Evolutionary conservation across 257 asterid genomes (phyloP).

Genomic region (Solanum paucissectum): DNA sequence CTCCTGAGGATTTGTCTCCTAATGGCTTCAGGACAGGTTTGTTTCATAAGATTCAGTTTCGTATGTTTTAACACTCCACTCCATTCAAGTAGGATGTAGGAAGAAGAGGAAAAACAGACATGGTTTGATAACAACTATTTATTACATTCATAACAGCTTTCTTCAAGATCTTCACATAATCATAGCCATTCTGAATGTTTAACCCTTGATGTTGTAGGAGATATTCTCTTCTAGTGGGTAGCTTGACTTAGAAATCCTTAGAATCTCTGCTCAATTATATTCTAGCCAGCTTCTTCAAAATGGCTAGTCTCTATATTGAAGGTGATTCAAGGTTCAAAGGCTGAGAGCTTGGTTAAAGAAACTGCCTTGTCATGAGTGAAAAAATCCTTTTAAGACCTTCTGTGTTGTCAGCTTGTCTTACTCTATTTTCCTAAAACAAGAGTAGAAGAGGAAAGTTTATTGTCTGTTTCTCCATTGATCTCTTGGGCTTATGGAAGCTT

Average conservation of each 20-base stretch:
- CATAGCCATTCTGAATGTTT: not conserved
- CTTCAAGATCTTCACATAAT: not conserved
- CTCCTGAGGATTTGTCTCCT: conserved; percentile 87
- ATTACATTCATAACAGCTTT: not conserved
- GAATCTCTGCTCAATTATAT: not conserved
- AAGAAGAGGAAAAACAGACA: not conserved
- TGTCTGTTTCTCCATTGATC: not conserved
- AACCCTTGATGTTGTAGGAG: not conserved
- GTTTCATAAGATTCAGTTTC: not conserved
- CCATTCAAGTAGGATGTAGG: not conserved
- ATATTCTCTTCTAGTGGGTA: not conserved
- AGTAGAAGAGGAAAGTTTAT: not conserved
- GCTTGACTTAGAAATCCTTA: not conserved
- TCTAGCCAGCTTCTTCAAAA: not conserved
- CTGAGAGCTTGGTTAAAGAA: not conserved
- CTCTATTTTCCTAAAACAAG: not conserved
- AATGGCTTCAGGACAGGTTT: conserved; percentile 87
- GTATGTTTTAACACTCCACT: not conserved
- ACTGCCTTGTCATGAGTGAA: not conserved
- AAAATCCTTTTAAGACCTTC: not conserved
- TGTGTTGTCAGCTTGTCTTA: not conserved
- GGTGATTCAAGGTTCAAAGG: not conserved
- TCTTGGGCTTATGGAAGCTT: not conserved
- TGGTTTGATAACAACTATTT: not conserved
- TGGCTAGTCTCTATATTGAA: not conserved